Evolutionary conservation across 306 rosid genomes (phyloP).

Genomic region (Cicer yamashitae): DNA sequence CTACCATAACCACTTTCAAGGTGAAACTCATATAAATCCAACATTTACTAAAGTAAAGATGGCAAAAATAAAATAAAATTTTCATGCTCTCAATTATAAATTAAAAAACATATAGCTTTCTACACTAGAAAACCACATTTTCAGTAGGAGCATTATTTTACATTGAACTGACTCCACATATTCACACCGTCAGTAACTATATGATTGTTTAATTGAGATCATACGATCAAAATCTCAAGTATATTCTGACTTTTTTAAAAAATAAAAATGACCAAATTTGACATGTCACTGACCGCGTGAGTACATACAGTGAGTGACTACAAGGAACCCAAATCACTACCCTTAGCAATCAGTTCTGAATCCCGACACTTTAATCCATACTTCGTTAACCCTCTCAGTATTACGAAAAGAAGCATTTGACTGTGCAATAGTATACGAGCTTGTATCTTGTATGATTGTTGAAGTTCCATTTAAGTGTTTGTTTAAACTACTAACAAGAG

Average conservation of each 20-base stretch:
- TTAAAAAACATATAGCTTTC: neutral
- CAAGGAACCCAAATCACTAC: neutral
- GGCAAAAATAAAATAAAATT: neutral
- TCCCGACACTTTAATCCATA: slow-evolving; percentile 64
- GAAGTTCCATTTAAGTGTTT: slow-evolving; percentile 37
- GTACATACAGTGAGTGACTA: no score
- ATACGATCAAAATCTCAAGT: no score
- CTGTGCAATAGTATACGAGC: slow-evolving; percentile 66
- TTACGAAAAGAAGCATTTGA: slow-evolving; percentile 58
- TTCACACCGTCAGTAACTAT: no score
- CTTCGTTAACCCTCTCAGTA: slow-evolving; percentile 70
- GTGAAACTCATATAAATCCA: neutral
- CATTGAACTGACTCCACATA: neutral
- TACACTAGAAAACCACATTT: neutral
- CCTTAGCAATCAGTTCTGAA: slow-evolving; percentile 42
- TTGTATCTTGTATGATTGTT: slow-evolving; percentile 43
- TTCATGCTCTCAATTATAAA: neutral
- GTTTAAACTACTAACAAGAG: slow-evolving; percentile 57
- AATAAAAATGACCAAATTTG: no score
- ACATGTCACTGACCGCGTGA: no score
- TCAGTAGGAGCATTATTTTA: slow-evolving; percentile 7
- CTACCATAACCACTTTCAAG: neutral
- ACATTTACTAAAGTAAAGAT: neutral
- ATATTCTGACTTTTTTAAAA: no score
- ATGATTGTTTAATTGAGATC: no score